Conservation (phyloP, 2,329 filamentous ascomycete species). For the Zymoseptoria passerinii region DNA sequence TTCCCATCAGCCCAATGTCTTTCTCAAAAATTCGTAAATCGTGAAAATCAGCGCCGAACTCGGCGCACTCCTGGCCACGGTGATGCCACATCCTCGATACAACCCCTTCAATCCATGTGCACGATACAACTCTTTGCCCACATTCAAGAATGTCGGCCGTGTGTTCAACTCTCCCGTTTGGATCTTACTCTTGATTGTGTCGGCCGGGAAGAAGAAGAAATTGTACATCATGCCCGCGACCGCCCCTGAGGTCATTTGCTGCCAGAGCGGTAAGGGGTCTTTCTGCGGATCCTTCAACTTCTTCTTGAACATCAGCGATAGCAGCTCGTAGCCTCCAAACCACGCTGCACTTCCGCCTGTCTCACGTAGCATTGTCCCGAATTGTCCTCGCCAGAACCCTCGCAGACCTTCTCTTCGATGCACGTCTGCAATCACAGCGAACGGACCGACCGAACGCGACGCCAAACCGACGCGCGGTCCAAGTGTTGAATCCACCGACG, state of each 20-base stretch:
- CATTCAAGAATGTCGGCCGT: constrained; percentile 60
- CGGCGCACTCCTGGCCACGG: constrained; percentile 75
- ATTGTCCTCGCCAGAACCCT: constrained; percentile 92
- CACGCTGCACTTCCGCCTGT: constrained; percentile 88
- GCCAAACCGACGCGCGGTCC: constrained; percentile 8
- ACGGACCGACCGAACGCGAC: constrained; percentile 37
- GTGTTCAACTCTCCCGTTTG: constrained; percentile 63
- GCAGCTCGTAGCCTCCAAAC: constrained; percentile 87
- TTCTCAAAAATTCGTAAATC: constrained; percentile 80
- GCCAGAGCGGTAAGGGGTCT: constrained; percentile 64
- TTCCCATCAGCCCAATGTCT: constrained; percentile 41
- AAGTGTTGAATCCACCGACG: constrained; percentile 21
- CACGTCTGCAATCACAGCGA: constrained; percentile 66
- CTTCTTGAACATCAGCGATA: constrained; percentile 56
- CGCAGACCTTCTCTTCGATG: constrained; percentile 72
- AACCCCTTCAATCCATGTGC: constrained; percentile 74
- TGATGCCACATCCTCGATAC: constrained; percentile 93
- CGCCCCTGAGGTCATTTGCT: constrained; percentile 81
- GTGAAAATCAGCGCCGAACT: constrained; percentile 99
- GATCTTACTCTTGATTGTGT: constrained; percentile 96
- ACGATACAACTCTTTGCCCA: constrained; percentile 67
- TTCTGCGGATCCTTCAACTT: constrained; percentile 29
- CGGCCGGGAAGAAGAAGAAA: constrained; percentile 92
- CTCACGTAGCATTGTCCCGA: constrained; percentile 88
- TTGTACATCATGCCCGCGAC: constrained; percentile 90